Percentiles rank a stretch among this genome's conserved stretches.
These are phyloP conservation scores for Plasmodiophora brassicae DNA, from an alignment of 208 protist genomes.

Conservation along the genomic window DNA sequence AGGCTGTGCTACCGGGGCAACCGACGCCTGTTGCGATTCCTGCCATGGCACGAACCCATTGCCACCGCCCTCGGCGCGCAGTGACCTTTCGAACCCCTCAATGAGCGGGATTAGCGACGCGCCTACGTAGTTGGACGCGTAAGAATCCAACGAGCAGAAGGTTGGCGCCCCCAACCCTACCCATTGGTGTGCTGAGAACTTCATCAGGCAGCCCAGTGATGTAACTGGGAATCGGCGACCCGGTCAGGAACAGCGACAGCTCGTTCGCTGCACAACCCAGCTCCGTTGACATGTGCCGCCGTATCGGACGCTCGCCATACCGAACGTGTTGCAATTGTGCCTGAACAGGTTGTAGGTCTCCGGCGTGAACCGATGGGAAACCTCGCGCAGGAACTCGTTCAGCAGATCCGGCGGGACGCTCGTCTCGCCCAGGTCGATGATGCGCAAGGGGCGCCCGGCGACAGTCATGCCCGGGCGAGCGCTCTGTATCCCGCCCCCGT, in stretches of 20 bases:
- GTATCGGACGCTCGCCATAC: too few species aligned
- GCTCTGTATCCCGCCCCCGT: neutral
- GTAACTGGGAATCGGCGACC: neutral
- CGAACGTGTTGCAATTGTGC: constrained; percentile 19
- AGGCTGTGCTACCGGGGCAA: neutral
- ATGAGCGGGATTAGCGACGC: neutral
- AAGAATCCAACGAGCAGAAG: neutral
- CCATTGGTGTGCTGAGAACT: constrained; percentile 13
- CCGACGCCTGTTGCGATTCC: neutral
- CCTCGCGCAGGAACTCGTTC: neutral
- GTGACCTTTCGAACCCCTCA: neutral
- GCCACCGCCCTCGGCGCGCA: neutral
- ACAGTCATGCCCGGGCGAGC: neutral
- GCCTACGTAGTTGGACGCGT: neutral
- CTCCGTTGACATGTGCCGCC: too few species aligned
- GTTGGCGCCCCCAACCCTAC: too few species aligned
- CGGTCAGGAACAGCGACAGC: neutral
- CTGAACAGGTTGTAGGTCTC: neutral
- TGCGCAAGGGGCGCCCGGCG: neutral
- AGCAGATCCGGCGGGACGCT: neutral
- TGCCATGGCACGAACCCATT: neutral
- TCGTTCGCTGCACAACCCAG: too few species aligned
- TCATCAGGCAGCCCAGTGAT: constrained; percentile 16
- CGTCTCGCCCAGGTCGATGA: constrained; percentile 17
- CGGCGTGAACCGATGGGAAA: neutral